Conservation (phyloP, 805 yeast species). For the Barnettozyma botsteinii region DNA sequence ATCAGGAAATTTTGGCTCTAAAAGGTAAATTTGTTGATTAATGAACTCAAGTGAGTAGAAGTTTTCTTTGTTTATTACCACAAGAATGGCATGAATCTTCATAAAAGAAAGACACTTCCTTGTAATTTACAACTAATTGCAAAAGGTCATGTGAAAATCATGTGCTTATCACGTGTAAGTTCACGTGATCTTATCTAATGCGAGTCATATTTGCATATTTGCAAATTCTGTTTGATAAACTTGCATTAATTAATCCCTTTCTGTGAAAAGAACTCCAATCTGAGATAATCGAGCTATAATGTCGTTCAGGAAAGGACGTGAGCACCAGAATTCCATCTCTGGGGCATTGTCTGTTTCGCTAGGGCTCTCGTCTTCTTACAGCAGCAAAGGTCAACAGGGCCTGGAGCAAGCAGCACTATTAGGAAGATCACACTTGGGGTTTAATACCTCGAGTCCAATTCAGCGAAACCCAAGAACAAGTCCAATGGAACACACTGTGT, state of each 20-base stretch:
- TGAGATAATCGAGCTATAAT: background rate
- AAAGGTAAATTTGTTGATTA: background rate
- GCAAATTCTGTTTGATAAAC: too few species aligned
- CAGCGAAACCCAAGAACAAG: background rate
- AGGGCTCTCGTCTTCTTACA: constrained; percentile 23
- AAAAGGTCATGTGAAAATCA: background rate
- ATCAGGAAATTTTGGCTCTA: background rate
- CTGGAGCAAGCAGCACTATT: constrained; percentile 13
- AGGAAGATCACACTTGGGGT: constrained; percentile 27
- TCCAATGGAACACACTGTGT: background rate
- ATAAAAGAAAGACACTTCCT: background rate
- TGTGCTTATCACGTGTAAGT: background rate
- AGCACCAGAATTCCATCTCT: constrained; percentile 18
- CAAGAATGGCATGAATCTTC: background rate
- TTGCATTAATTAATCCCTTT: too few species aligned
- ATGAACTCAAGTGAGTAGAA: too few species aligned
- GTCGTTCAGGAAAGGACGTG: constrained; percentile 7
- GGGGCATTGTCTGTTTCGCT: constrained; percentile 24
- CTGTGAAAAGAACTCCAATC: too few species aligned
- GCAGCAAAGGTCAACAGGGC: constrained; percentile 7
- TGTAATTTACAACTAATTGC: background rate
- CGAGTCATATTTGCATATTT: too few species aligned
- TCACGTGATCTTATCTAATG: constrained; percentile 9
- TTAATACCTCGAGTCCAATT: constrained; percentile 4
- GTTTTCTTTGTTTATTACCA: too few species aligned